Evolutionary conservation across 2,329 filamentous ascomycete species (phyloP).

Genomic region (Hypoxylon rubiginosum): DNA sequence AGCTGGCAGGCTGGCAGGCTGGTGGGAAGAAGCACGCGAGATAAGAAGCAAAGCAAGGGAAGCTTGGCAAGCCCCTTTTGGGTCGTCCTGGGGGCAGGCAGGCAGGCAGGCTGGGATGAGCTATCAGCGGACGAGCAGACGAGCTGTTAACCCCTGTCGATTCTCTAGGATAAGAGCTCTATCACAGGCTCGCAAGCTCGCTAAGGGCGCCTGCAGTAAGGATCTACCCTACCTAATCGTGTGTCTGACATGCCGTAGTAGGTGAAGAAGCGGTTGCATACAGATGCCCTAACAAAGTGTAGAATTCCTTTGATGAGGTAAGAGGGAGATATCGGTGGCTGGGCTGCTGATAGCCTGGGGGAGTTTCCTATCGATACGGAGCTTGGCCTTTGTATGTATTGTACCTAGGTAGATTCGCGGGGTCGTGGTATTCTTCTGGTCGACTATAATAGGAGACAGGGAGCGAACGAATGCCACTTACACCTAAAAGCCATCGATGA

Average conservation of each 20-base stretch:
- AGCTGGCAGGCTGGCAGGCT: too few relatives aligned
- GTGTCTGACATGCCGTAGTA: slow-evolving; percentile 8
- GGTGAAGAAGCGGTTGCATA: slow-evolving; percentile 20
- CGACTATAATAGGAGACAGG: too few relatives aligned
- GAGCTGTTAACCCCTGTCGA: slow-evolving; percentile 39
- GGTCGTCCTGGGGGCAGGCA: slow-evolving; percentile 13
- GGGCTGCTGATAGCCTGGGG: background rate
- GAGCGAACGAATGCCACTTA: too few relatives aligned
- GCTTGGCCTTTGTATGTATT: background rate
- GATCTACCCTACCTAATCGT: slow-evolving; percentile 28
- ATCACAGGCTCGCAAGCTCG: slow-evolving; percentile 32
- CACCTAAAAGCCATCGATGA: too few relatives aligned
- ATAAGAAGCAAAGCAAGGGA: slow-evolving; percentile 31
- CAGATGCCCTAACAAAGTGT: too few relatives aligned
- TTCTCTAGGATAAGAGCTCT: slow-evolving; percentile 27
- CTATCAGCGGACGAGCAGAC: slow-evolving; percentile 29
- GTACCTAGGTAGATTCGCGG: background rate
- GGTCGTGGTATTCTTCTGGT: background rate
- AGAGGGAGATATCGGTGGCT: slow-evolving; percentile 4
- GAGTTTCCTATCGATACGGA: slow-evolving; percentile 10
- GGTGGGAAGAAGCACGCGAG: slow-evolving; percentile 33
- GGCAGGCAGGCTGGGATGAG: slow-evolving; percentile 33
- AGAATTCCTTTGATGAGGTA: slow-evolving; percentile 3
- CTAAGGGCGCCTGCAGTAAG: slow-evolving; percentile 16
- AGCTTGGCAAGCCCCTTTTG: slow-evolving; percentile 38